Conservation (phyloP, 345 rosid species). For the Arabis hirsuta region DNA sequence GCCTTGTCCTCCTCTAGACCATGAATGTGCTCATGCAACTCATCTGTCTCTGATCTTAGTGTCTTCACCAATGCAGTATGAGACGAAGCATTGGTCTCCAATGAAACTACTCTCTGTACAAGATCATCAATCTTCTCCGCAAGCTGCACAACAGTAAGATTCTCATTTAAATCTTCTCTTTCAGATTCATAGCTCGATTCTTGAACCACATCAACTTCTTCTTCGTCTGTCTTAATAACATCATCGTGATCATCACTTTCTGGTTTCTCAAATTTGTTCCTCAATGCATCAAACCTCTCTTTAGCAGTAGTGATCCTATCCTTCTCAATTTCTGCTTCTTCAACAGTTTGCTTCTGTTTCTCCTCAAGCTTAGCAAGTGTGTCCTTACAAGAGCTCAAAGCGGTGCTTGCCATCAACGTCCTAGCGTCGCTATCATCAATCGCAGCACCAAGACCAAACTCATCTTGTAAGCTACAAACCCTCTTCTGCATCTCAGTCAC, state of each 20-base stretch:
- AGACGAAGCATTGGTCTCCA: slow-evolving; percentile 66
- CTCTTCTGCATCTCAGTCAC: slow-evolving; percentile 64
- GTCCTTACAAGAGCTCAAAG: slow-evolving; percentile 75
- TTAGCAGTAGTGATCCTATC: slow-evolving; percentile 54
- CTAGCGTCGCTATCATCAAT: slow-evolving; percentile 82
- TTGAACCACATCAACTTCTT: slow-evolving; percentile 21
- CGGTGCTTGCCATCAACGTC: slow-evolving; percentile 68
- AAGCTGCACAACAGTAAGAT: slow-evolving; percentile 55
- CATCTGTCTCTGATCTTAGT: slow-evolving; percentile 64
- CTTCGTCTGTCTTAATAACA: slow-evolving; percentile 30
- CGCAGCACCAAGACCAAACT: slow-evolving; percentile 61
- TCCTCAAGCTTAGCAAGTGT: slow-evolving; percentile 61
- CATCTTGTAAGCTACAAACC: slow-evolving; percentile 70
- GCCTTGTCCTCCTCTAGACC: slow-evolving; percentile 69
- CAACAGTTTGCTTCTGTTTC: slow-evolving; percentile 58
- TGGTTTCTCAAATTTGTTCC: slow-evolving; percentile 40
- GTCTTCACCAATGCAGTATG: slow-evolving; percentile 64
- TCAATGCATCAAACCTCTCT: slow-evolving; percentile 51
- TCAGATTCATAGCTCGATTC: slow-evolving; percentile 44
- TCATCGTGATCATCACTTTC: slow-evolving; percentile 33
- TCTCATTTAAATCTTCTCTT: slow-evolving; percentile 41
- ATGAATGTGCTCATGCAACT: slow-evolving; percentile 53
- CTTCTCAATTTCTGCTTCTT: slow-evolving; percentile 57
- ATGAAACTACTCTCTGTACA: slow-evolving; percentile 65
- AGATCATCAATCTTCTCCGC: slow-evolving; percentile 78